These are phyloP conservation scores for Russula brevipes DNA, from an alignment of 768 basidiomycete genomes.

Conservation along the genomic window DNA sequence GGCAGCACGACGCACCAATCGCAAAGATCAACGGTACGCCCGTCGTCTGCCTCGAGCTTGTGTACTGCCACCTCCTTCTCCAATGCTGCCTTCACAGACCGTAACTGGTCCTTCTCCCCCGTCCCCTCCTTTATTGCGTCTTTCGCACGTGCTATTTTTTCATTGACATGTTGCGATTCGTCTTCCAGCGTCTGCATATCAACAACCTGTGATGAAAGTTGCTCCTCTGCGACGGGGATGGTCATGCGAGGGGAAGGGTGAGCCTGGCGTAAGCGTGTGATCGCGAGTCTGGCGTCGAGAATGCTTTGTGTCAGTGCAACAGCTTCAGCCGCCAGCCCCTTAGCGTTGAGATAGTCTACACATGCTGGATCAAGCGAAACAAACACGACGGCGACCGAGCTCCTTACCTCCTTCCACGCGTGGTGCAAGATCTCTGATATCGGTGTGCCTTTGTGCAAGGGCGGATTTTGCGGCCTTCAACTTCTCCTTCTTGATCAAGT, in stretches of 20 bases:
- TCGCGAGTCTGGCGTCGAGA: constrained; percentile 72
- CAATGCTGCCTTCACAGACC: constrained; percentile 58
- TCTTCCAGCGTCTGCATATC: constrained; percentile 77
- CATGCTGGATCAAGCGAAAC: neutral
- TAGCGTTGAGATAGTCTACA: constrained; percentile 57
- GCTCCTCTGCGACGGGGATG: constrained; percentile 63
- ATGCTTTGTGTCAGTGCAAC: constrained; percentile 66
- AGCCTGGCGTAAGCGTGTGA: constrained; percentile 74
- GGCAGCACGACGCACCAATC: constrained; percentile 49
- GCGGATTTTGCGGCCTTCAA: constrained; percentile 60
- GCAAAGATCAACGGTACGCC: constrained; percentile 56
- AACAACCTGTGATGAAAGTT: constrained; percentile 67
- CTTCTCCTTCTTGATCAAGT: constrained; percentile 65
- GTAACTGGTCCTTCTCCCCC: constrained; percentile 51
- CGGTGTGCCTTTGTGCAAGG: constrained; percentile 55
- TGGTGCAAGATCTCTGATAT: constrained; percentile 59
- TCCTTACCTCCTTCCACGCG: constrained; percentile 60
- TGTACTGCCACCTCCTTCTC: constrained; percentile 62
- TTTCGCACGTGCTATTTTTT: constrained; percentile 48
- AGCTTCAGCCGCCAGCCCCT: constrained; percentile 48
- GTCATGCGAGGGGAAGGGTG: constrained; percentile 80
- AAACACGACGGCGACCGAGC: neutral
- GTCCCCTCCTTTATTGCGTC: constrained; percentile 55
- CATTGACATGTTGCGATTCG: constrained; percentile 50
- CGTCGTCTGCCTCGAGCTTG: constrained; percentile 53